Conservation (phyloP, 805 yeast genomes). For the Lipomyces starkeyi region DNA sequence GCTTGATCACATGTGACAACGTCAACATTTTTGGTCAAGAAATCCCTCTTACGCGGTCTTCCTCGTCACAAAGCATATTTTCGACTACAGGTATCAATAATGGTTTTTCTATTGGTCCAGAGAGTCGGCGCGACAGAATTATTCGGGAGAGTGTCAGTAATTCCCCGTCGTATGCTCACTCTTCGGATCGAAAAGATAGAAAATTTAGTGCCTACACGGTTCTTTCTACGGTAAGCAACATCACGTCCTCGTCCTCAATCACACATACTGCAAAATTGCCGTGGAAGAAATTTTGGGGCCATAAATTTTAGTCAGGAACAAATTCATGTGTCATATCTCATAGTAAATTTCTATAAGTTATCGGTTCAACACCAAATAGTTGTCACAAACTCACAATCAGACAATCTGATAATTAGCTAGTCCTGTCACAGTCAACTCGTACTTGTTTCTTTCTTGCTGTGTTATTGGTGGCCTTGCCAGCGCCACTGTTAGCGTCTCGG, state of each 20-base stretch:
- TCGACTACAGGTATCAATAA: neutral
- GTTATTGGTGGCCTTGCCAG: too few species aligned
- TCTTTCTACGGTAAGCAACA: neutral
- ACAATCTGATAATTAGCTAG: too few species aligned
- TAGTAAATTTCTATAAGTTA: neutral
- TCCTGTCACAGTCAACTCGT: too few species aligned
- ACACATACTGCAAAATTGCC: neutral
- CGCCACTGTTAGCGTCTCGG: too few species aligned
- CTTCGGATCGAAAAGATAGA: neutral
- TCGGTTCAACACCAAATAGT: neutral
- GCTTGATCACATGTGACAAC: neutral
- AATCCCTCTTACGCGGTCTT: neutral
- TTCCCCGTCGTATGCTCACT: neutral
- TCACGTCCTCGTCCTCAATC: neutral
- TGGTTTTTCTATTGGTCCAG: neutral
- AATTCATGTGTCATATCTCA: neutral
- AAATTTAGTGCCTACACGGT: neutral
- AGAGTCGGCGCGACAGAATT: slow-evolving; percentile 12
- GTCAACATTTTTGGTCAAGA: neutral
- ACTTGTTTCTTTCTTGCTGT: too few species aligned
- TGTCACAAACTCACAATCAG: too few species aligned
- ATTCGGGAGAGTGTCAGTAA: slow-evolving; percentile 6
- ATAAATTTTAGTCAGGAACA: neutral
- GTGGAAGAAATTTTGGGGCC: neutral
- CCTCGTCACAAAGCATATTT: neutral